Conservation (phyloP, 2,329 filamentous ascomycete genomes). For the Coniochaeta pulveracea region DNA sequence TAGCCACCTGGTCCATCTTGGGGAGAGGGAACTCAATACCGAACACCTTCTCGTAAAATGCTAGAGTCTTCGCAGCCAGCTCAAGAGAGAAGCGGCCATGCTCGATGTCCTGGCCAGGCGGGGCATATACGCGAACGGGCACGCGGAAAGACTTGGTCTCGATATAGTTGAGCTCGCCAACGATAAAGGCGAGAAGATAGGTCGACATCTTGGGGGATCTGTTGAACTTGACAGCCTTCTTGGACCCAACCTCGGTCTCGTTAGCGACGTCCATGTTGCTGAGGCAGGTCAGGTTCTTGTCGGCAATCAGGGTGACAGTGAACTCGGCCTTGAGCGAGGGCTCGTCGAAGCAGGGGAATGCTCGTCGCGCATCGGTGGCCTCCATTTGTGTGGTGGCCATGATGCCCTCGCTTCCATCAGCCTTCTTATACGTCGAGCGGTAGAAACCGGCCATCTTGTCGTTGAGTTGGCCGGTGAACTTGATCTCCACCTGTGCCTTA, state of each 20-base stretch:
- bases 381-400: constrained; percentile 94
- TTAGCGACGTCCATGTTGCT: constrained; percentile 94
- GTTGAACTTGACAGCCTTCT: constrained; percentile 86
- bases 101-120: constrained; percentile 79
- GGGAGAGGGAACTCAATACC: constrained; percentile 76
- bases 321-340: constrained; percentile 88
- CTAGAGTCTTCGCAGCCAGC: constrained; percentile 77
- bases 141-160: constrained; percentile 87
- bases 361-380: constrained; percentile 81
- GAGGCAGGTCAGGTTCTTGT: constrained; percentile 81
- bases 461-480: constrained; percentile 69
- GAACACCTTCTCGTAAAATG: constrained; percentile 93
- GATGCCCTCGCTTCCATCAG: constrained; percentile 67
- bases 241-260: constrained; percentile 64
- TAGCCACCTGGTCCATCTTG: constrained; percentile 95
- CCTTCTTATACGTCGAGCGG: constrained; percentile 79
- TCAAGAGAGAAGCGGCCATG: constrained; percentile 86
- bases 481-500: constrained; percentile 68
- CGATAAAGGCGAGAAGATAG: constrained; percentile 86
- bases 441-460: constrained; percentile 89
- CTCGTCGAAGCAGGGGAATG: constrained; percentile 96
- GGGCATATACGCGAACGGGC: constrained; percentile 88
- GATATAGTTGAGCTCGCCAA: constrained; percentile 88
- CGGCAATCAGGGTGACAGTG: constrained; percentile 80
- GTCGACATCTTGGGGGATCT: constrained; percentile 91